Conservation (phyloP, 768 basidiomycete species). For the Terana coerulea region DNA sequence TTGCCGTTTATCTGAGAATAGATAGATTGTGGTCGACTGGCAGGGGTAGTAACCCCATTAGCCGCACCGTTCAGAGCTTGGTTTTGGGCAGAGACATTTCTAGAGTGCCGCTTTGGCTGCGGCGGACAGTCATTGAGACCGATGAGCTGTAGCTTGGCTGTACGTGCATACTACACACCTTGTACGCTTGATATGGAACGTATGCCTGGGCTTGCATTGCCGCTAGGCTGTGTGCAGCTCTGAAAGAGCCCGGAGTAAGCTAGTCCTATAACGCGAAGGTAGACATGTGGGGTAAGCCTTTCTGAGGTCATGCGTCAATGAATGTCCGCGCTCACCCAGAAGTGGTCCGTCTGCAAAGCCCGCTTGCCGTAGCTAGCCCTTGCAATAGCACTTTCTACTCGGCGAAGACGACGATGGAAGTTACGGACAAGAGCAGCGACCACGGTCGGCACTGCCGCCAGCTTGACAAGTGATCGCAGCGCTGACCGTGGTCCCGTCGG, state of each 20-base stretch:
- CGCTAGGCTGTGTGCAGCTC: neutral
- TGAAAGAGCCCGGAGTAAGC: too few relatives aligned
- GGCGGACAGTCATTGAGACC: neutral
- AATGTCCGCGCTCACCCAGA: too few relatives aligned
- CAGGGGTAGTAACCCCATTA: constrained; percentile 13
- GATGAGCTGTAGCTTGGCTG: neutral
- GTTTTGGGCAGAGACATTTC: constrained; percentile 30
- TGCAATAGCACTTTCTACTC: too few relatives aligned
- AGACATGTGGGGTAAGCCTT: too few relatives aligned
- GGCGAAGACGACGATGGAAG: neutral
- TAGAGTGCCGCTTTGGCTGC: constrained; percentile 47
- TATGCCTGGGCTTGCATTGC: constrained; percentile 20
- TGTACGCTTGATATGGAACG: constrained; percentile 52
- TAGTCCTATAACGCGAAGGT: too few relatives aligned
- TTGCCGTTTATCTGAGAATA: constrained; percentile 22
- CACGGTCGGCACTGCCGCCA: constrained; percentile 1
- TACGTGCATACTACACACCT: constrained; percentile 24
- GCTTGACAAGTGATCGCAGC: neutral
- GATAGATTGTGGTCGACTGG: constrained; percentile 20
- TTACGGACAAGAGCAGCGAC: neutral
- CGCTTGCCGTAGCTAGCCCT: too few relatives aligned
- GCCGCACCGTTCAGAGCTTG: constrained; percentile 22
- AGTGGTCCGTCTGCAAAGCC: too few relatives aligned
- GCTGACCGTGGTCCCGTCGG: too few relatives aligned
- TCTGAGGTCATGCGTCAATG: too few relatives aligned